phyloP scores from a whole-genome alignment of 441 rosid species.

The Mallotus japonicus region DNA sequence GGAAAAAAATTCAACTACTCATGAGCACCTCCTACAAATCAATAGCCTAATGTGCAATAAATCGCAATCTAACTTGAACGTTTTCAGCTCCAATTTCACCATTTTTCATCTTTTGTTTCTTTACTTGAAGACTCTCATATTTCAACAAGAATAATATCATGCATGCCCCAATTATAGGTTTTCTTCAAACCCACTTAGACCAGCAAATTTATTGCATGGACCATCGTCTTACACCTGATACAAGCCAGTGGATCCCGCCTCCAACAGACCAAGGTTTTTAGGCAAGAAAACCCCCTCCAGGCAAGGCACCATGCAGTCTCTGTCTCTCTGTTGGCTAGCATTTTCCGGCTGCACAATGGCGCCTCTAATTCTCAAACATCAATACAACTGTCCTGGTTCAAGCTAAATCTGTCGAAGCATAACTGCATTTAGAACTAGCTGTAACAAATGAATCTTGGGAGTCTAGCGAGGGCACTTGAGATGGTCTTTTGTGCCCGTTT shows the following conservation, averaged over 20 bases:
- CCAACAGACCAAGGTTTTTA: too few relatives aligned
- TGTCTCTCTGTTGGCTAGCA: neutral
- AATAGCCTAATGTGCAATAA: neutral
- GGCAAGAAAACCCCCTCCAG: neutral
- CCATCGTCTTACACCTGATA: too few relatives aligned
- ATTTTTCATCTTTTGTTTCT: too few relatives aligned
- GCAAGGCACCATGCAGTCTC: neutral
- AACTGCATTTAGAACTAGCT: neutral
- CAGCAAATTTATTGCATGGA: too few relatives aligned
- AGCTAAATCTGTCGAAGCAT: neutral
- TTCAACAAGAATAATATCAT: too few relatives aligned
- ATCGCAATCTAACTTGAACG: too few relatives aligned
- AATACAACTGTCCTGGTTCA: slow-evolving; percentile 5
- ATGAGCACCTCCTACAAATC: neutral
- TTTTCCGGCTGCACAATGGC: neutral
- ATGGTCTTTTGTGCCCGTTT: neutral
- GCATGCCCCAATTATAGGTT: neutral
- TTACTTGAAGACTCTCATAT: too few relatives aligned
- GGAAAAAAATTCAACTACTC: neutral
- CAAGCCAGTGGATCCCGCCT: too few relatives aligned
- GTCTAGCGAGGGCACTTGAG: neutral
- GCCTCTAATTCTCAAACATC: neutral
- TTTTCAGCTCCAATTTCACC: too few relatives aligned
- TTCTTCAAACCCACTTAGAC: neutral
- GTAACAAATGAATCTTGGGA: slow-evolving; percentile 3